phyloP scores from a whole-genome alignment of 257 asterid genomes.

The Rehmannia glutinosa region DNA sequence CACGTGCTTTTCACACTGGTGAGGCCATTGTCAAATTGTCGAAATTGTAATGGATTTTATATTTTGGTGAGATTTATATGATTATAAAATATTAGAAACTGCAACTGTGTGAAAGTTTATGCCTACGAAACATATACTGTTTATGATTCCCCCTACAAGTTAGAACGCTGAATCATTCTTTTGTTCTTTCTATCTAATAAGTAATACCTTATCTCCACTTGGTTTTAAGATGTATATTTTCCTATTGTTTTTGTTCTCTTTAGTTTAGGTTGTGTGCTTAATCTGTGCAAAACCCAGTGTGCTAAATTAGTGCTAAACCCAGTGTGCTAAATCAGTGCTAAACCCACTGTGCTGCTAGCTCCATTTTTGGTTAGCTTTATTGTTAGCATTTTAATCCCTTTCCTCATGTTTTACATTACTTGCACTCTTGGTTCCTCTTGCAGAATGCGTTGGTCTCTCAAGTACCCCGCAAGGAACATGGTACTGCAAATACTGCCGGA shows the following conservation, averaged over 20 bases:
- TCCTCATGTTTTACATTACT: constrained; percentile 4
- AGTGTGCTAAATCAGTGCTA: too few relatives aligned
- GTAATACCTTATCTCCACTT: constrained; percentile 6
- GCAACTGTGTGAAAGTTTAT: background rate
- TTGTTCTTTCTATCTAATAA: background rate
- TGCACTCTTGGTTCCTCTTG: constrained; percentile 19
- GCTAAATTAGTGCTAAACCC: too few relatives aligned
- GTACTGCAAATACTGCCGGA: constrained; percentile 69
- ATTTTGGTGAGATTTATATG: background rate
- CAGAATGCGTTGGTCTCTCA: constrained; percentile 63
- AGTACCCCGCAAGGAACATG: constrained; percentile 62
- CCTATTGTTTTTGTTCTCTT: background rate
- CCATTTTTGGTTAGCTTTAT: background rate
- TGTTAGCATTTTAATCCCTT: background rate
- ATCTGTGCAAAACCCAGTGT: too few relatives aligned
- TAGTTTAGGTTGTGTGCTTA: background rate
- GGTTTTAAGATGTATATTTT: constrained; percentile 10
- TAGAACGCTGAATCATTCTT: background rate
- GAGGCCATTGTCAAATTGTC: constrained; percentile 11
- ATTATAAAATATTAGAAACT: background rate
- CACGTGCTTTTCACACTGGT: constrained; percentile 89
- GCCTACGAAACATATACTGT: background rate
- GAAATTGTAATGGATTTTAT: background rate
- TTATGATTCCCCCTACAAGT: background rate
- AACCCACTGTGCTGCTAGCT: background rate